Evolutionary conservation across 495 filamentous ascomycete species (phyloP).

Genomic region (Jackrogersella minutella): DNA sequence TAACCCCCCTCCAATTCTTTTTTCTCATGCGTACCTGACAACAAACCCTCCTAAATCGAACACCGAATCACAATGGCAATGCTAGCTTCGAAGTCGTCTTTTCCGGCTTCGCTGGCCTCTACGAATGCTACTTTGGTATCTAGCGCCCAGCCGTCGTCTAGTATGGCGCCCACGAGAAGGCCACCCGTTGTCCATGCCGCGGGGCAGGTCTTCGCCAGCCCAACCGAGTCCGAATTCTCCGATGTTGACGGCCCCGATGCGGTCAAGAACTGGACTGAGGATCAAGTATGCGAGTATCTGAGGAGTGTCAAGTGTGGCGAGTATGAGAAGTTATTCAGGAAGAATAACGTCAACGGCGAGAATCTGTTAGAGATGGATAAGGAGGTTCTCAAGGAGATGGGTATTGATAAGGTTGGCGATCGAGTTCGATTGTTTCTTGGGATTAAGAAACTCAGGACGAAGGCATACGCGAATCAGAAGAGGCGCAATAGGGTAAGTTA

Average conservation of each 20-base stretch:
- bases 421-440: slow-evolving; percentile 91
- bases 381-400: slow-evolving; percentile 94
- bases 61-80: slow-evolving; percentile 70
- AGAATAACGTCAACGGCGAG: slow-evolving; percentile 95
- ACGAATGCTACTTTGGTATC: slow-evolving; percentile 62
- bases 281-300: slow-evolving; percentile 88
- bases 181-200: slow-evolving; percentile 63
- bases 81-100: slow-evolving; percentile 85
- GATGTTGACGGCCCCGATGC: slow-evolving; percentile 66
- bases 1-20: slow-evolving; percentile 10
- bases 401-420: slow-evolving; percentile 97
- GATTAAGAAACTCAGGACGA: slow-evolving; percentile 91
- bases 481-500: slow-evolving; percentile 82
- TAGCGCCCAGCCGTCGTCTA: slow-evolving; percentile 58
- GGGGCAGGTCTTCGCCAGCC: slow-evolving; percentile 77
- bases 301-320: slow-evolving; percentile 88
- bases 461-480: slow-evolving; percentile 81
- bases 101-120: slow-evolving; percentile 68
- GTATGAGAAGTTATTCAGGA: slow-evolving; percentile 90
- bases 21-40: slow-evolving; percentile 39
- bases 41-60: slow-evolving; percentile 5
- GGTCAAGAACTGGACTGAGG: slow-evolving; percentile 87
- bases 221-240: slow-evolving; percentile 96
- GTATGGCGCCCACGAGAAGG: slow-evolving; percentile 63
- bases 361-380: slow-evolving; percentile 97